Evolutionary conservation across 306 rosid species (phyloP).

Genomic region (Vigna mungo): DNA sequence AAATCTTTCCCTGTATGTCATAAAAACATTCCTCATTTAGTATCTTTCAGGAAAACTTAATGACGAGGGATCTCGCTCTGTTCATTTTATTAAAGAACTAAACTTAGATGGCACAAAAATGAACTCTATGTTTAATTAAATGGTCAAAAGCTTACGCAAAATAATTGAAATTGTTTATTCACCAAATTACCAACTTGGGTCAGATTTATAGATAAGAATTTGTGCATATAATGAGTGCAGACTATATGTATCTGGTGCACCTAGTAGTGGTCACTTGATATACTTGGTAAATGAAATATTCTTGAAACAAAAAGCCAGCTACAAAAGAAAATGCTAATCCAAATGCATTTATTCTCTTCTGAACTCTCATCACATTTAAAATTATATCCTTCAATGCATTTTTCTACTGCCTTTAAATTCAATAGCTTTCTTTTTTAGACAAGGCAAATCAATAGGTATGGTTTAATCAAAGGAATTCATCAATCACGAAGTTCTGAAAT

Average conservation of each 20-base stretch:
- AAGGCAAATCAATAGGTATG: background rate
- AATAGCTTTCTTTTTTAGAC: background rate
- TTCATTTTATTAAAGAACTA: background rate
- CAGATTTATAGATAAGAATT: background rate
- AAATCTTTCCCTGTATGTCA: constrained; percentile 72
- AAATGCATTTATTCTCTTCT: constrained; percentile 1
- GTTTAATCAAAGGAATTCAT: background rate
- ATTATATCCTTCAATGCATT: background rate
- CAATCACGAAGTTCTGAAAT: background rate
- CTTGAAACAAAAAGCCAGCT: background rate
- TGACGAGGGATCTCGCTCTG: background rate
- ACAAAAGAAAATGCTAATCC: constrained; percentile 27
- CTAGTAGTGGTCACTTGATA: too few species aligned
- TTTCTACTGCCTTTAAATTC: constrained; percentile 1
- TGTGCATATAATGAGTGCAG: background rate
- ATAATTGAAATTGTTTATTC: background rate
- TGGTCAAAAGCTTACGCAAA: background rate
- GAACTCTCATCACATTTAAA: background rate
- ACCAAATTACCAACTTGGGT: background rate
- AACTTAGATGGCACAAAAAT: constrained; percentile 11
- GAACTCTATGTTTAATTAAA: background rate
- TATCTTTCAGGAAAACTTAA: background rate
- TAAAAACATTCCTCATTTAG: background rate
- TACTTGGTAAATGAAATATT: too few species aligned
- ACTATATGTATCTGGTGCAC: background rate